phyloP scores from a whole-genome alignment of 495 filamentous ascomycete genomes.

The Penicillium maclennaniae region DNA sequence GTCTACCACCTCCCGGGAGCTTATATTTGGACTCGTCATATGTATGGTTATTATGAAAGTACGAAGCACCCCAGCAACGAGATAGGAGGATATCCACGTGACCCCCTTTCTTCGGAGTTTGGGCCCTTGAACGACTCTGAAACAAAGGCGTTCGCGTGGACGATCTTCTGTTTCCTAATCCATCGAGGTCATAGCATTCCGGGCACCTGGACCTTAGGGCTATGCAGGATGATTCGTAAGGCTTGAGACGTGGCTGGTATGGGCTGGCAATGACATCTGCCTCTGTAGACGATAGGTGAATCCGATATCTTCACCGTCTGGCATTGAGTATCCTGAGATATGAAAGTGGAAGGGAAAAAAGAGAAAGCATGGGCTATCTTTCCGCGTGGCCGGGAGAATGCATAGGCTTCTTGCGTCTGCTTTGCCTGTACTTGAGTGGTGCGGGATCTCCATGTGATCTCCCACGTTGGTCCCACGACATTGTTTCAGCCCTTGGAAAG shows the following conservation, averaged over 20 bases:
- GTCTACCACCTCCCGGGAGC: slow-evolving; percentile 1
- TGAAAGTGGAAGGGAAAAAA: neutral
- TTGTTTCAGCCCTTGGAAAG: slow-evolving; percentile 24
- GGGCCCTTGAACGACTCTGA: slow-evolving; percentile 12
- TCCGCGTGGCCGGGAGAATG: slow-evolving; percentile 19
- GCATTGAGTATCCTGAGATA: no score
- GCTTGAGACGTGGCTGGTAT: slow-evolving; percentile 20
- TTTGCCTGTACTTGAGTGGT: slow-evolving; percentile 5
- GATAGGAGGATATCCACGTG: slow-evolving; percentile 15
- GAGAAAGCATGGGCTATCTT: slow-evolving; percentile 5
- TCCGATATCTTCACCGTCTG: neutral
- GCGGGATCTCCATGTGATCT: slow-evolving; percentile 32
- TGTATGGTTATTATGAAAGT: neutral
- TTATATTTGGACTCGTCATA: slow-evolving; percentile 20
- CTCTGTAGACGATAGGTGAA: neutral
- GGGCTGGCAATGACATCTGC: neutral
- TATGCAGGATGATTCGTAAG: slow-evolving; percentile 14
- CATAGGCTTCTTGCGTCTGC: neutral
- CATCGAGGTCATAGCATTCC: slow-evolving; percentile 15
- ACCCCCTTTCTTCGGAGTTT: slow-evolving; percentile 9
- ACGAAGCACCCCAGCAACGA: neutral
- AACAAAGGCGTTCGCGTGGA: slow-evolving; percentile 11
- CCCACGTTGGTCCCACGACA: slow-evolving; percentile 35
- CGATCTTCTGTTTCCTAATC: slow-evolving; percentile 5
- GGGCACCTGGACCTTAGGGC: slow-evolving; percentile 5